Evolutionary conservation across 164 flowering plant genomes (phyloP), one percentile per base, ranked within the genome.

Genomic region (Nymphaea colorata): DNA sequence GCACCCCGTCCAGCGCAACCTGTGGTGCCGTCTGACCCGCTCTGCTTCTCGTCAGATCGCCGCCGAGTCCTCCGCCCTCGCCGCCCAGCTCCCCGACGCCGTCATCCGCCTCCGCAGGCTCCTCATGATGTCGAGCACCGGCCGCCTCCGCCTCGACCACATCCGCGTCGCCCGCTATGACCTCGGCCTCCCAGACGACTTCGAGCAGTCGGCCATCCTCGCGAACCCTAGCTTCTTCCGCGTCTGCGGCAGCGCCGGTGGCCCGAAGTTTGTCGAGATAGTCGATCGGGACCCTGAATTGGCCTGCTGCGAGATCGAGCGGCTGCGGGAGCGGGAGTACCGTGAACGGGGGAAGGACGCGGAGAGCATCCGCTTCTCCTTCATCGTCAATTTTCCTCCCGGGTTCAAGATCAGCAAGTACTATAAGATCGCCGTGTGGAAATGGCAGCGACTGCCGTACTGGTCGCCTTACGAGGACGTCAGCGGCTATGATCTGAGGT

Each of bases 391-490:
- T 73, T 95, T 90, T 66, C 99, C 98, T 1, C 96, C 98, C 0
- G 99, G 99, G 59, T 95, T 91, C 76, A 92, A 85, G 84, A 82
- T 87, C 42, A 83, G 86, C 6, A 95, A 90, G 81, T 87, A 86
- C 73, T 92, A 79, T 75, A 88, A 83, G 71, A 87, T 87, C 79
- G 99, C 96, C 0, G 85, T 92, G 42, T 90, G 96, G 98, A 90
- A 89, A 65, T 95, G 99, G 99, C 99, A 95, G 72, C 67, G 99
- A 70, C 59, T 87, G 61, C 98, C 99, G 0, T 95, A 92, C 71
- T 92, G 97, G 97, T 95, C 97, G 5, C 99, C 99, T 0, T 95
- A 92, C 74, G 99, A 92, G 81, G 91, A 95, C 74, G 72, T 88
- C 4, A 80, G 89, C 0, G 91, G 88, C 14, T 90, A 92, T 79